A percentile compares a stretch with the other conserved stretches of the same genome.
Conservation (phyloP, 2,329 filamentous ascomycete species). For the Fusarium aywerte region DNA sequence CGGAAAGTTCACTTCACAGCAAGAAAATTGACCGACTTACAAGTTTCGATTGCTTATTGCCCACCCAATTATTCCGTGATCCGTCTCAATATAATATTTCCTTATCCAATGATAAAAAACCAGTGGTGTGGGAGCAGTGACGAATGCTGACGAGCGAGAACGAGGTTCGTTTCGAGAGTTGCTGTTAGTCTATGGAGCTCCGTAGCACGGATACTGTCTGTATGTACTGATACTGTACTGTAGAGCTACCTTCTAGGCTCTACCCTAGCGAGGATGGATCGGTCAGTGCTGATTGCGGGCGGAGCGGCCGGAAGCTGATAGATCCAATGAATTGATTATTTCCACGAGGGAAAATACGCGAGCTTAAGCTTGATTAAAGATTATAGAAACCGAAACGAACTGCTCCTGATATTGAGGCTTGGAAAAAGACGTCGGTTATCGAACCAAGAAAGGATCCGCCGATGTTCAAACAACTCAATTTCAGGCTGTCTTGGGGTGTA, state of each 20-base stretch:
- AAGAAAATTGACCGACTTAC: slow-evolving; percentile 23
- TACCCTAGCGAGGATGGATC: slow-evolving; percentile 37
- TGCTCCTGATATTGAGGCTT: slow-evolving; percentile 10
- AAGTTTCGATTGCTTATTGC: not conserved
- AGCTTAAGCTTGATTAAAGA: slow-evolving; percentile 29
- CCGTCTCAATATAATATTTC: slow-evolving; percentile 21
- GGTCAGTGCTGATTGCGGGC: slow-evolving; percentile 4
- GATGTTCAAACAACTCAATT: slow-evolving; percentile 24
- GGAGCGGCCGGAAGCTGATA: slow-evolving; percentile 34
- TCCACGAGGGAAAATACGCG: slow-evolving; percentile 24
- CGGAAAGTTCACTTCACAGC: not conserved
- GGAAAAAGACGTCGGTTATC: not conserved
- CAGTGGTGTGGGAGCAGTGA: slow-evolving; percentile 42
- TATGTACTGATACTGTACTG: not conserved
- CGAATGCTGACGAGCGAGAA: slow-evolving; percentile 34
- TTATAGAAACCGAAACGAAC: slow-evolving; percentile 14
- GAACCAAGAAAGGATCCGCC: not conserved
- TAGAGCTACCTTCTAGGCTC: not conserved
- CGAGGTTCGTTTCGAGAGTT: slow-evolving; percentile 27
- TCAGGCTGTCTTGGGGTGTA: slow-evolving; percentile 2
- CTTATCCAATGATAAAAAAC: slow-evolving; percentile 22
- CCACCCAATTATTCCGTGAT: slow-evolving; percentile 13
- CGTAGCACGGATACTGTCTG: not conserved
- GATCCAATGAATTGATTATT: slow-evolving; percentile 26
- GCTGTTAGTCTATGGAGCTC: slow-evolving; percentile 14